A percentile compares a stretch with the other conserved stretches of the same genome.
Evolutionary conservation across 75 land plant genomes (phyloP).

Genomic region (Adiantum capillusveneris): DNA sequence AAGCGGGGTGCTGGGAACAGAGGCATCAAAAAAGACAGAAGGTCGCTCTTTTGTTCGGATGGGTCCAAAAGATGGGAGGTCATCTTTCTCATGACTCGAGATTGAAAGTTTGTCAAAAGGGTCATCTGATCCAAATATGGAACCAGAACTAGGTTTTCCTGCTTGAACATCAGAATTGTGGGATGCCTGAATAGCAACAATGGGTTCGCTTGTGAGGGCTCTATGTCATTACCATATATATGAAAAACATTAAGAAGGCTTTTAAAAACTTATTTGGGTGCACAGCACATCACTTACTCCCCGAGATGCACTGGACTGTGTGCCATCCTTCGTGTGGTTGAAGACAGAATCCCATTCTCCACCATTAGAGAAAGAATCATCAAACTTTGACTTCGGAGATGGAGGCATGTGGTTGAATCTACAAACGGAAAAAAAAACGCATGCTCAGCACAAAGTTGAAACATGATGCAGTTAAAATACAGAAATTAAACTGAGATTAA

Average conservation of each 20-base stretch:
- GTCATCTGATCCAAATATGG: neutral
- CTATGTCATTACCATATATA: too few species aligned
- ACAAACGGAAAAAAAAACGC: too few species aligned
- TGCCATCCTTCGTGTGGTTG: too few species aligned
- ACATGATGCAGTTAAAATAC: conserved; percentile 8
- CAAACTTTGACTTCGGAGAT: too few species aligned
- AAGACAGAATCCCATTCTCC: too few species aligned
- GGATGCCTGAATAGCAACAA: too few species aligned
- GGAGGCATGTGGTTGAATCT: too few species aligned
- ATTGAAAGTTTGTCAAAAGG: neutral
- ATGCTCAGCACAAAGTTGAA: conserved; percentile 1
- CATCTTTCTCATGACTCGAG: neutral
- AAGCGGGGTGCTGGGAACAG: conserved; percentile 18
- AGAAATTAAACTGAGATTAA: too few species aligned
- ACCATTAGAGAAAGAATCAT: too few species aligned
- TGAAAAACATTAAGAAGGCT: neutral
- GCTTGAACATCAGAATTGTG: neutral
- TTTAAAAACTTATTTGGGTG: neutral
- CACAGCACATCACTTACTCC: too few species aligned
- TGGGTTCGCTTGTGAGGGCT: too few species aligned
- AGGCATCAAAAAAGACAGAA: conserved; percentile 27
- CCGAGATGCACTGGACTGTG: too few species aligned
- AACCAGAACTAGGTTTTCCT: neutral
- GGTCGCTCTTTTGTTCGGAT: conserved; percentile 7
- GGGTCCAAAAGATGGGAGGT: conserved; percentile 7